Percentiles rank a stretch among this genome's conserved stretches.
Evolutionary conservation across 2,329 filamentous ascomycete species (phyloP).

Genomic region (Thielaviopsis ethacetica): DNA sequence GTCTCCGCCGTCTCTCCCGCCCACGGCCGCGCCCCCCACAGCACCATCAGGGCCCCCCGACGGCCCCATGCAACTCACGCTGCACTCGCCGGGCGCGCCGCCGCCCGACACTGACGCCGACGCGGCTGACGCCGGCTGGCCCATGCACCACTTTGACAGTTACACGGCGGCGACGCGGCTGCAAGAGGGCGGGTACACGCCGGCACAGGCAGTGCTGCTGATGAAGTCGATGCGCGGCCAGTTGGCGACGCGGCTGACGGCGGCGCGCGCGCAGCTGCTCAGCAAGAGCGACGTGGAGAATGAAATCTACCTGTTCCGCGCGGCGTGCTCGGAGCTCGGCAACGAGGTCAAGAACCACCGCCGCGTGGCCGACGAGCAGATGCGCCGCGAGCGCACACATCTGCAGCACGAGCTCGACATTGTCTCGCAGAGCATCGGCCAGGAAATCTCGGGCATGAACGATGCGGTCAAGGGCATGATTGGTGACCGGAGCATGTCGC

Average conservation of each 20-base stretch:
- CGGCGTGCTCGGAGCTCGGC: constrained; percentile 79
- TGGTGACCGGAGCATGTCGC: constrained; percentile 86
- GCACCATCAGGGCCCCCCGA: not conserved
- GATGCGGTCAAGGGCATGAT: constrained; percentile 94
- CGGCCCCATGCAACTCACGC: constrained; percentile 1
- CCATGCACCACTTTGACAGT: constrained; percentile 93
- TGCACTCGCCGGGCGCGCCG: not conserved
- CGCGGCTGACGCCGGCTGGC: not conserved
- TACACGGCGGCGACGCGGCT: constrained; percentile 78
- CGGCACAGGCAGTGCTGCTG: constrained; percentile 59
- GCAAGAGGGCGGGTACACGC: constrained; percentile 51
- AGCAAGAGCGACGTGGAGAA: constrained; percentile 91
- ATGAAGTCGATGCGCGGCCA: constrained; percentile 85
- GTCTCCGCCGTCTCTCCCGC: not conserved
- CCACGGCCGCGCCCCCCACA: not conserved
- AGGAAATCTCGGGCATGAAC: constrained; percentile 66
- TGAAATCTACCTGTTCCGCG: constrained; percentile 79
- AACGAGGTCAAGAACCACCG: constrained; percentile 72
- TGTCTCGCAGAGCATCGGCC: constrained; percentile 63
- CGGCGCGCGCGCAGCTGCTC: constrained; percentile 65
- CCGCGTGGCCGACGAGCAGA: constrained; percentile 60
- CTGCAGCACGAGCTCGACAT: constrained; percentile 95
- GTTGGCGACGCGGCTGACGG: constrained; percentile 61
- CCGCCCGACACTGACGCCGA: not conserved
- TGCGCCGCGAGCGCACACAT: constrained; percentile 67